Percentiles rank a stretch among this genome's conserved stretches.
Evolutionary conservation across 805 yeast genomes (phyloP).

Genomic region (Candida pini): DNA sequence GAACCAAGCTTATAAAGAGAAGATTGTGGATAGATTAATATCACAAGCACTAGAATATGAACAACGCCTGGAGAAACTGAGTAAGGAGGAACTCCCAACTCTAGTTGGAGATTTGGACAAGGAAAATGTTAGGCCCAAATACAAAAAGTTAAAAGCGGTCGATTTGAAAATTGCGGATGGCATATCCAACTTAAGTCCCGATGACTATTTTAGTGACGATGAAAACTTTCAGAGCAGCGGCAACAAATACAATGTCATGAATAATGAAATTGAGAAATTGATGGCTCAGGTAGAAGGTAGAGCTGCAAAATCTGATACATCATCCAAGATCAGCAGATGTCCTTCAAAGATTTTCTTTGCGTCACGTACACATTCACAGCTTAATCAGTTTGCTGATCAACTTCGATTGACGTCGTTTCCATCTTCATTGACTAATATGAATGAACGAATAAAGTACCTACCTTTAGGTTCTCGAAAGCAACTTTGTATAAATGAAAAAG

Average conservation of each 20-base stretch:
- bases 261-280: constrained; percentile 44
- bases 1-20: constrained; percentile 26
- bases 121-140: constrained; percentile 18
- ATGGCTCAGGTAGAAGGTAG: constrained; percentile 36
- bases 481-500: constrained; percentile 67
- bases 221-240: constrained; percentile 7
- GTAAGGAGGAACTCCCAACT: constrained; percentile 19
- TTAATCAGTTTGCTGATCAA: constrained; percentile 75
- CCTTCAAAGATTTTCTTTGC: constrained; percentile 58
- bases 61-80: constrained; percentile 31
- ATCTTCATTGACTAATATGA: constrained; percentile 42
- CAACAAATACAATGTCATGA: constrained; percentile 30
- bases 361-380: constrained; percentile 88
- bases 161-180: constrained; percentile 2
- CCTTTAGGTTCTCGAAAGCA: constrained; percentile 84
- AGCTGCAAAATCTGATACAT: constrained; percentile 15
- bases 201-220: constrained; percentile 36
- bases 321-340: constrained; percentile 22
- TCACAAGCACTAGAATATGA: constrained; percentile 36
- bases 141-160: constrained; percentile 1
- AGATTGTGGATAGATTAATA: constrained; percentile 26
- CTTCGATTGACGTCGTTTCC: constrained; percentile 57
- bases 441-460: constrained; percentile 58
- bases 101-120: constrained; percentile 19
- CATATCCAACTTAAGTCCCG: constrained; percentile 28